Base-by-base conservation (phyloP, 1,284 basidiomycete genomes). In the Papiliotrema nemorosa region DNA sequence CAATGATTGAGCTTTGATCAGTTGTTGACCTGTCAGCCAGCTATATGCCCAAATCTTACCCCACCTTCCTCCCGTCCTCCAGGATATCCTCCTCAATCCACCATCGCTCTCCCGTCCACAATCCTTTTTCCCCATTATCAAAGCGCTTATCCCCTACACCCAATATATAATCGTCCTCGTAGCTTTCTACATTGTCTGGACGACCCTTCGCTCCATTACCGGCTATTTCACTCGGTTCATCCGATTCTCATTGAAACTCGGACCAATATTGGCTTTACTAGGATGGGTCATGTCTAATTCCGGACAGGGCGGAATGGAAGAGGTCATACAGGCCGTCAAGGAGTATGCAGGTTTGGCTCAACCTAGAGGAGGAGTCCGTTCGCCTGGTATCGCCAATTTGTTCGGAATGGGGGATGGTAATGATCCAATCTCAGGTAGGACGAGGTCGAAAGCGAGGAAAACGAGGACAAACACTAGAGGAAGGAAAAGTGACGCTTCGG, bases 211-310 rank as follows among this genome's bases (percentile, higher is more conserved):
- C 5, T 61, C 62, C 1, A 43, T 70, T 13, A 41, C 71, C 22
- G 63, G 63, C 7, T 69, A 67, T 52, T 55, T 66, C 22, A 59
- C 61, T 12, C 62, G 71, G 2, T 61, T 73, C 51, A 13, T 72
- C 5, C 59, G 69, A n/a, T 70, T 73, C 60, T 54, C 57, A 24
- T 41, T 65, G 47, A 60, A 61, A 36, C 59, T 72, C 49, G 68
- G 62, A 5, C 69, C 71, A 2, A 55, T 73, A 20, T 49, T 73
- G 18, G 69, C 61, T 4, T 35, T 73, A 20, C 57, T 67, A 24
- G 65, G 59, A 2, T 71, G 67, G 67, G 33, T 72, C 47, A 73
- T 73, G 71, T 57, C 64, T 20, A 59, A 51, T 26, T 66, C 62
- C 3, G 71, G 67, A 16, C 71, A 73, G 47, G 71, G 69, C 31